These are phyloP conservation scores for Gnaphalium uliginosum DNA, from an alignment of 129 eudicot genomes.

Conservation along the genomic window DNA sequence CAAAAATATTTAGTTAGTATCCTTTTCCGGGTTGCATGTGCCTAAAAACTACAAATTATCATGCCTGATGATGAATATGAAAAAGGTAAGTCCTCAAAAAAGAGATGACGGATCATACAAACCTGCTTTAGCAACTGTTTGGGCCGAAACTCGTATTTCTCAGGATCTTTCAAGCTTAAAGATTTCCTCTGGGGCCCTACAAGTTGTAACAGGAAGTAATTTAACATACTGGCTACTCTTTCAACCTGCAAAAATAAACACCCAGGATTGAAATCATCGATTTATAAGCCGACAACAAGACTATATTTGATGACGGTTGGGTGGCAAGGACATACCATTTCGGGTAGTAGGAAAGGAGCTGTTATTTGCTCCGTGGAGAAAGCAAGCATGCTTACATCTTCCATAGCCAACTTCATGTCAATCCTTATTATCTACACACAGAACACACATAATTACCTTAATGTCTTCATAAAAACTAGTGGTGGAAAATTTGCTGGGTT, in stretches of 20 bases:
- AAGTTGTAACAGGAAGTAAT: constrained; percentile 85
- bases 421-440: constrained; percentile 71
- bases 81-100: not conserved
- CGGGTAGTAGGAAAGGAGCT: constrained; percentile 86
- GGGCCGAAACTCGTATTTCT: constrained; percentile 94
- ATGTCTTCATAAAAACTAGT: not conserved
- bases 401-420: constrained; percentile 98
- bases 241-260: constrained; percentile 66
- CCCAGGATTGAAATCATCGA: not conserved
- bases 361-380: constrained; percentile 94
- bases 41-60: not conserved
- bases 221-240: constrained; percentile 95
- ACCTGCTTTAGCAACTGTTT: constrained; percentile 91
- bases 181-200: constrained; percentile 99
- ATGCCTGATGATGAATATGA: not conserved
- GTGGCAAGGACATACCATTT: constrained; percentile 57
- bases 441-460: constrained; percentile 3
- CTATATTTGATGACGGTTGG: not conserved
- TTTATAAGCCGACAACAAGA: constrained; percentile 9
- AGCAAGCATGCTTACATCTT: constrained; percentile 91
- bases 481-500: too few relatives aligned
- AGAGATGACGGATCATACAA: constrained; percentile 7
- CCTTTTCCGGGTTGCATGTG: not conserved
- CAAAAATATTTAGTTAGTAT: not conserved
- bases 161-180: constrained; percentile 91